Evolutionary conservation across 768 basidiomycete genomes (phyloP).

Genomic region (Suillus placidus): DNA sequence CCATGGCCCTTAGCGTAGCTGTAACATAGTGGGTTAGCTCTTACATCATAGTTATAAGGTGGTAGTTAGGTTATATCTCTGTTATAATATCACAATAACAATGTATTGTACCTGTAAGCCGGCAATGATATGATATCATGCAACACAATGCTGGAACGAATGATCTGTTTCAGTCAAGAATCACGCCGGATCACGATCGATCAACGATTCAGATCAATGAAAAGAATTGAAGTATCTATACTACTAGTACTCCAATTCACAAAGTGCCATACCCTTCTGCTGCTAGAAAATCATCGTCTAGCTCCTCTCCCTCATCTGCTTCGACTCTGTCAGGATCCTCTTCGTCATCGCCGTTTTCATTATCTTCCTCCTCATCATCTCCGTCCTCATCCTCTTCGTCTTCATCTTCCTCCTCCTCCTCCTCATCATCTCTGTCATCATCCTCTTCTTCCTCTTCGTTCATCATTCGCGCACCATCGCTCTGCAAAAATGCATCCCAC

Average conservation of each 20-base stretch:
- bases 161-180: too few relatives aligned
- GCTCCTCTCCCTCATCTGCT: slow-evolving; percentile 6
- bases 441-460: not conserved
- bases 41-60: not conserved
- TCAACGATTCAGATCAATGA: too few relatives aligned
- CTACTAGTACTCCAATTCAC: too few relatives aligned
- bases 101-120: too few relatives aligned
- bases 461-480: not conserved
- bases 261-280: slow-evolving; percentile 3
- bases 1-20: not conserved
- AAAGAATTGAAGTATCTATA: too few relatives aligned
- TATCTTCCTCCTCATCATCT: not conserved
- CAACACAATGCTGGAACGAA: too few relatives aligned
- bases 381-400: not conserved
- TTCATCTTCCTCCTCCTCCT: not conserved
- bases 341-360: not conserved
- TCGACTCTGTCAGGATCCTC: not conserved
- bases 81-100: too few relatives aligned
- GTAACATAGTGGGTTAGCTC: not conserved
- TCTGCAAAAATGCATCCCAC: slow-evolving; percentile 6
- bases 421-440: not conserved
- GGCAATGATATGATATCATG: too few relatives aligned
- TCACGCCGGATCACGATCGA: too few relatives aligned
- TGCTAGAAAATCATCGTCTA: slow-evolving; percentile 2
- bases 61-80: not conserved